These are phyloP conservation scores for Lentinula edodes DNA, from an alignment of 768 basidiomycete species.

Conservation along the genomic window DNA sequence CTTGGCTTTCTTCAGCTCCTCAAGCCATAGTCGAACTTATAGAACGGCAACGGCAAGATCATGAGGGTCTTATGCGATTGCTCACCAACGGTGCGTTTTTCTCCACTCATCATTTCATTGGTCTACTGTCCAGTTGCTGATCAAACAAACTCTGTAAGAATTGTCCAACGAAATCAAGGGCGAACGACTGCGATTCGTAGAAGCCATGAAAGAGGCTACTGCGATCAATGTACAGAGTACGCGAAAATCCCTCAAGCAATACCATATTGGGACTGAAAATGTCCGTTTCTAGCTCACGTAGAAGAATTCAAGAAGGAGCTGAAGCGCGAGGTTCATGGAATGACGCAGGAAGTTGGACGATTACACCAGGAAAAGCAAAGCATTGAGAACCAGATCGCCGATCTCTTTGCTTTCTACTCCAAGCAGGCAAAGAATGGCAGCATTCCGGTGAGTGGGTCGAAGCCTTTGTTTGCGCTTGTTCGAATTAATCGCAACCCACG, in stretches of 20 bases:
- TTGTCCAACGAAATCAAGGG: slow-evolving; percentile 81
- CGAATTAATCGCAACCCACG: not conserved
- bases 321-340: slow-evolving; percentile 63
- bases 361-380: slow-evolving; percentile 60
- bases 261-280: slow-evolving; percentile 1
- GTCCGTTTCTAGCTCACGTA: slow-evolving; percentile 56
- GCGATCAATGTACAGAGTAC: slow-evolving; percentile 79
- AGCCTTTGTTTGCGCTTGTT: not conserved
- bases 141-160: slow-evolving; percentile 27
- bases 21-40: slow-evolving; percentile 57
- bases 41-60: slow-evolving; percentile 65
- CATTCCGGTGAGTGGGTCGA: not conserved
- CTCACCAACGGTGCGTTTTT: slow-evolving; percentile 53
- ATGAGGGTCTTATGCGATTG: slow-evolving; percentile 62
- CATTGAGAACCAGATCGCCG: slow-evolving; percentile 67
- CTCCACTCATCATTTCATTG: not conserved
- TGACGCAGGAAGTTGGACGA: slow-evolving; percentile 69
- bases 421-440: slow-evolving; percentile 47
- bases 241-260: slow-evolving; percentile 6
- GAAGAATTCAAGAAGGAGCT: slow-evolving; percentile 85
- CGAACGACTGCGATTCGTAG: slow-evolving; percentile 80
- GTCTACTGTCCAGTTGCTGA: not conserved
- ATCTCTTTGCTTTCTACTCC: slow-evolving; percentile 67
- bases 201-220: slow-evolving; percentile 94
- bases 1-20: slow-evolving; percentile 31